Evolutionary conservation across 2,329 filamentous ascomycete species (phyloP).

Genomic region (Ophiocordyceps camponoti-rufipedis): DNA sequence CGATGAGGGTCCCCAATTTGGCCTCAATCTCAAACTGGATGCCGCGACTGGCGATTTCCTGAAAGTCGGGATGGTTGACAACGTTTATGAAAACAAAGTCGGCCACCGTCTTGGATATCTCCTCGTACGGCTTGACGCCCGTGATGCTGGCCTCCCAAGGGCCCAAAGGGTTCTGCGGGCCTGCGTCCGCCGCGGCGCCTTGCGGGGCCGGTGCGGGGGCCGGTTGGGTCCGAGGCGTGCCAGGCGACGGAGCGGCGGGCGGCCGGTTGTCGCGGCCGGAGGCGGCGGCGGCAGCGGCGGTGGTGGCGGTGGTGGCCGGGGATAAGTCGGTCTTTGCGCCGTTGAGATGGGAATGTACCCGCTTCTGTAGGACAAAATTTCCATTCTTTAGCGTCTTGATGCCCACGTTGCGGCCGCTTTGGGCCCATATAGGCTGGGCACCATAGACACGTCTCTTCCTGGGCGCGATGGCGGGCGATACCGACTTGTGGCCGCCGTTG

Average conservation of each 20-base stretch:
- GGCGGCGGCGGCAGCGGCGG: not conserved
- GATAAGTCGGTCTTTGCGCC: conserved; percentile 6
- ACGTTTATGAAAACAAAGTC: conserved; percentile 65
- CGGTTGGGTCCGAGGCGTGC: not conserved
- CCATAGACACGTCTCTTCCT: conserved; percentile 22
- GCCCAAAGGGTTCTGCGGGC: conserved; percentile 22
- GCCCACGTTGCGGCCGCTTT: conserved; percentile 16
- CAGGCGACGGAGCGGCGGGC: not conserved
- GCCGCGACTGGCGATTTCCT: conserved; percentile 41
- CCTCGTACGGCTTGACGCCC: conserved; percentile 51
- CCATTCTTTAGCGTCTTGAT: conserved; percentile 19
- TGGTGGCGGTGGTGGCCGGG: too few relatives aligned
- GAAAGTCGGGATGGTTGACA: conserved; percentile 45
- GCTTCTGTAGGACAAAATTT: conserved; percentile 28
- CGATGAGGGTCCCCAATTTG: conserved; percentile 70
- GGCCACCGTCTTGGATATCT: conserved; percentile 56
- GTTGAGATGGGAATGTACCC: conserved; percentile 16
- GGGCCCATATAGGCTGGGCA: conserved; percentile 29
- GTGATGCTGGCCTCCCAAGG: conserved; percentile 52
- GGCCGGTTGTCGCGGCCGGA: not conserved
- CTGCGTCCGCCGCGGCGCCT: conserved; percentile 7
- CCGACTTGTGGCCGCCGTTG: conserved; percentile 21
- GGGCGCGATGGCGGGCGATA: conserved; percentile 12
- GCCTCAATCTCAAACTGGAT: conserved; percentile 86
- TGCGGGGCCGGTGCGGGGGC: not conserved